These are phyloP conservation scores for Citrus cavaleriei DNA, from an alignment of 345 rosid species.

Conservation along the genomic window DNA sequence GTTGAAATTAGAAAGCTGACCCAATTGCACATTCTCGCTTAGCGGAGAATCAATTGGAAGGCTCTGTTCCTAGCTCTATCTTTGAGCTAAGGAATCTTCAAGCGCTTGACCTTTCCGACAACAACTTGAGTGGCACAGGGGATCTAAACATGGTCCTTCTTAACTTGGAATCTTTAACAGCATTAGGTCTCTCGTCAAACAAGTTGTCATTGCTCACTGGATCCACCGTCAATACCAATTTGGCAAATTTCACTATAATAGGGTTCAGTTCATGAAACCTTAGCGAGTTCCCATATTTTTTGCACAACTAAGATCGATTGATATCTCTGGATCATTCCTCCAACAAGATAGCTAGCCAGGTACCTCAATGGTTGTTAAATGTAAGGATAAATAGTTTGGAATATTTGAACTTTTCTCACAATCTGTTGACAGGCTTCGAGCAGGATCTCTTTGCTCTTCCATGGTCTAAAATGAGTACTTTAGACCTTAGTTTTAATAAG, in stretches of 20 bases:
- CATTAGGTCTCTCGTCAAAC: background rate
- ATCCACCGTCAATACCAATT: background rate
- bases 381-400: background rate
- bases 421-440: constrained; percentile 1
- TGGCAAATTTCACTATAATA: background rate
- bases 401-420: background rate
- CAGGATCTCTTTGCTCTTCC: background rate
- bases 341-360: background rate
- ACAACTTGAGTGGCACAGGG: background rate
- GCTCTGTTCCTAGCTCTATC: background rate
- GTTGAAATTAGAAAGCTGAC: too few relatives aligned
- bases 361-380: background rate
- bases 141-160: background rate
- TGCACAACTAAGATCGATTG: too few relatives aligned
- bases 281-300: too few relatives aligned
- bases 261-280: background rate
- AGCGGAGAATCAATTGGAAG: background rate
- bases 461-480: background rate
- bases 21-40: too few relatives aligned
- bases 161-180: background rate
- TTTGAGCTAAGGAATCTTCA: background rate
- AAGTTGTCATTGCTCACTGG: background rate
- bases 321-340: too few relatives aligned
- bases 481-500: background rate
- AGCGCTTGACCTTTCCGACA: too few relatives aligned